Percentiles rank a stretch among this genome's conserved stretches.
phyloP scores from a whole-genome alignment of 441 rosid genomes.

The Oxalis stricta region DNA sequence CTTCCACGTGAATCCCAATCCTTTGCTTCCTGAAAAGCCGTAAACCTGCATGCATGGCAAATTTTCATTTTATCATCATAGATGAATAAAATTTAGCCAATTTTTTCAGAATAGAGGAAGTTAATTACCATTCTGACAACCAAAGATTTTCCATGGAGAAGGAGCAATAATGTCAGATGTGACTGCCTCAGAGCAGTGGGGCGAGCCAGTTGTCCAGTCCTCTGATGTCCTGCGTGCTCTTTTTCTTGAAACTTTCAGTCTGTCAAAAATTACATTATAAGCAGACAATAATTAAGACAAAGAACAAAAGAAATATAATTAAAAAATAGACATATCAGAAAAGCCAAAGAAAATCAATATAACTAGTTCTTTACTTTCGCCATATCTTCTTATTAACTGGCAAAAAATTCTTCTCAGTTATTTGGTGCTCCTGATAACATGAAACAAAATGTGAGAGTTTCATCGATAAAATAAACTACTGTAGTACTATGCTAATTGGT shows the following conservation, averaged over 20 bases:
- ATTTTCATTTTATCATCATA: too few relatives aligned
- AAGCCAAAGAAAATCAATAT: too few relatives aligned
- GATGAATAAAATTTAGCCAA: neutral
- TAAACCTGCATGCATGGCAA: slow-evolving; percentile 36
- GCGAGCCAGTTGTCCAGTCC: slow-evolving; percentile 39
- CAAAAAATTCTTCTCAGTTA: slow-evolving; percentile 37
- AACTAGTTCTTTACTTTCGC: too few relatives aligned
- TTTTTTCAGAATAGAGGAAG: neutral
- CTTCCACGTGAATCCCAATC: slow-evolving; percentile 47
- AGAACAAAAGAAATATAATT: neutral
- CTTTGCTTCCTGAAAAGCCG: slow-evolving; percentile 88
- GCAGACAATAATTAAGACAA: neutral
- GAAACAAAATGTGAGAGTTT: slow-evolving; percentile 7
- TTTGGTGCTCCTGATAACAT: slow-evolving; percentile 36
- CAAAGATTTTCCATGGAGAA: slow-evolving; percentile 92
- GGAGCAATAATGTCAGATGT: slow-evolving; percentile 78
- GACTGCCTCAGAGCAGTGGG: slow-evolving; percentile 35
- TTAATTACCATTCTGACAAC: slow-evolving; percentile 75
- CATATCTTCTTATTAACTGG: slow-evolving; percentile 44
- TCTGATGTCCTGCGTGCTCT: slow-evolving; percentile 25
- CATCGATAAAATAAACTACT: neutral
- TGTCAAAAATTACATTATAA: too few relatives aligned
- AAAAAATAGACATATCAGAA: neutral
- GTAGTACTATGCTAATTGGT: neutral
- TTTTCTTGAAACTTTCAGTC: slow-evolving; percentile 34